Evolutionary conservation across 140 eudicot species (phyloP), one percentile per base, ranked within the genome.

Genomic region (Erigeron philadelphicus): DNA sequence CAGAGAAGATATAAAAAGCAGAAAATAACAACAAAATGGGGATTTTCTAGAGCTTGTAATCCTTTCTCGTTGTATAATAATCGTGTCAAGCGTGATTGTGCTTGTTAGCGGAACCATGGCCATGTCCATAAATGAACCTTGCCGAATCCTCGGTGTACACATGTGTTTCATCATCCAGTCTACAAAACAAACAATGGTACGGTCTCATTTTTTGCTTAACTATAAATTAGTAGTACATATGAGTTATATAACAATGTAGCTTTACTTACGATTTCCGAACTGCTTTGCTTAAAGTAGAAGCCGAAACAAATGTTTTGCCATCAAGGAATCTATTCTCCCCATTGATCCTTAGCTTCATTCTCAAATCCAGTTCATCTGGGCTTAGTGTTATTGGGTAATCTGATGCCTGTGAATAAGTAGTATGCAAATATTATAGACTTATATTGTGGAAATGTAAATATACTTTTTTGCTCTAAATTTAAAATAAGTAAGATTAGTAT

Each of bases 231-330:
- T 25, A 25, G 35, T 3, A 25, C 6, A 42, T 21, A 50, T 3
- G 35, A 7, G 0, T 21, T 41, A 57, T 3, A 18, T 57, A 18
- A 21, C 6, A n/a, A 40, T 6, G 55, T 11, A 53, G 3, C 4
- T 12, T 17, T 11, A 21, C 97, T 65, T 79, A 91, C 98, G 96
- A 81, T 80, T 88, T 86, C 71, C 96, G 75, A 55, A 91, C 94
- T 23, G 88, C 88, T 81, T 91, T 91, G 89, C 87, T 86, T 70
- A 91, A 77, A 21, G 90, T 91, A 50, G 98, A 87, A 67, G 97
- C 80, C 1, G 97, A 81, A 46, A 84, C 68, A 84, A 90, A 90
- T 69, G 95, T 87, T 70, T 82, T 80, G 13, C 95, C 97, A 83
- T 90, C 97, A 66, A 90, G 84, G 58, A 80, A 90, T 81, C 88